phyloP scores from a whole-genome alignment of 1,284 basidiomycete genomes.

The Meripilus lineatus region DNA sequence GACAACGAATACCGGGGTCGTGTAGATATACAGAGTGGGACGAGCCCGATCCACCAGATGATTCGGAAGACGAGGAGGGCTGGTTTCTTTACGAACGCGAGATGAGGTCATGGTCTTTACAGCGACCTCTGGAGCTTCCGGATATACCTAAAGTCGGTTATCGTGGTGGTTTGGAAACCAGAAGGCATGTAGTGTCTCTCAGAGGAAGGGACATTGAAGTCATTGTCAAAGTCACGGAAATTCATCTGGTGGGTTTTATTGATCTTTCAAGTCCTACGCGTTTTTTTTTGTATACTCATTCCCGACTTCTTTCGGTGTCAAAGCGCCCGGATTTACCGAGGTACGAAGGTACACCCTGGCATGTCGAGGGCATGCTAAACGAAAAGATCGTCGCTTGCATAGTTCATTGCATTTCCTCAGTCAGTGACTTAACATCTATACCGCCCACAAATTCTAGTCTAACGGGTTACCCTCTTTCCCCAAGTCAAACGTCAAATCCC shows the following conservation, averaged over 20 bases:
- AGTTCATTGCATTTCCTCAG: slow-evolving; percentile 37
- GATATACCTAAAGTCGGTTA: slow-evolving; percentile 41
- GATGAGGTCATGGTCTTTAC: slow-evolving; percentile 37
- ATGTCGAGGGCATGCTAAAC: slow-evolving; percentile 52
- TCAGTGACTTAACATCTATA: slow-evolving; percentile 19
- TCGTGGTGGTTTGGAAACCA: slow-evolving; percentile 33
- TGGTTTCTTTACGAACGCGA: slow-evolving; percentile 38
- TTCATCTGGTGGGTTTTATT: slow-evolving; percentile 37
- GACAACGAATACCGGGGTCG: slow-evolving; percentile 35
- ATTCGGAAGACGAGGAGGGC: slow-evolving; percentile 44
- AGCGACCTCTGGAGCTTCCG: slow-evolving; percentile 39
- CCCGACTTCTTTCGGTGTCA: background rate
- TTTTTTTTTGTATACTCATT: slow-evolving; percentile 3
- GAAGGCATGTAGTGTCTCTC: slow-evolving; percentile 33
- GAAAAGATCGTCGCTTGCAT: slow-evolving; percentile 48
- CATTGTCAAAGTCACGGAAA: slow-evolving; percentile 40
- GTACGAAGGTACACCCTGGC: slow-evolving; percentile 41
- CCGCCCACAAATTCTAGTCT: background rate
- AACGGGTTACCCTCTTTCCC: background rate
- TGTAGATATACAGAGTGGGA: slow-evolving; percentile 42
- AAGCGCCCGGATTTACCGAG: no score
- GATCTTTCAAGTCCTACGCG: background rate
- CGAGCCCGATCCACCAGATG: slow-evolving; percentile 43
- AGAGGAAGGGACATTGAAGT: slow-evolving; percentile 39
- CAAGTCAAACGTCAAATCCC: slow-evolving; percentile 38